These are phyloP conservation scores for Porcisia deanei DNA, from an alignment of 208 protist genomes.

Conservation along the genomic window DNA sequence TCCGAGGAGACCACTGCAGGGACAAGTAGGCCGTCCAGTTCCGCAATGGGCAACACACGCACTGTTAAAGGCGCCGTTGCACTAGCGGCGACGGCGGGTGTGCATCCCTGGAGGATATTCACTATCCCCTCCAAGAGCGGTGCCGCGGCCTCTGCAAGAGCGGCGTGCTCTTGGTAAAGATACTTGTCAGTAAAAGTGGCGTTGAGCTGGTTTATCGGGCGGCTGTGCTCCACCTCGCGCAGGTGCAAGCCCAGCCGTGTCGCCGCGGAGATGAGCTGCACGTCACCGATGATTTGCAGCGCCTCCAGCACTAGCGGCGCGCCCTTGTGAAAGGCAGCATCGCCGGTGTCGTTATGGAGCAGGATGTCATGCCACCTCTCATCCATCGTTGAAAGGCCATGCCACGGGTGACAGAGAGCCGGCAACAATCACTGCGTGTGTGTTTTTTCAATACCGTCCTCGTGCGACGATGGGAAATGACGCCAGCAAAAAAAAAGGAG, in stretches of 20 bases:
- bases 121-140: constrained; percentile 12
- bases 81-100: not conserved
- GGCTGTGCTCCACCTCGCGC: constrained; percentile 17
- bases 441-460: too few relatives aligned
- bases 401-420: not conserved
- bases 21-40: constrained; percentile 24
- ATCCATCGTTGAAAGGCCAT: constrained; percentile 18
- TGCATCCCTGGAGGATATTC: constrained; percentile 15
- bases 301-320: constrained; percentile 61
- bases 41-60: constrained; percentile 5
- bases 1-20: not conserved
- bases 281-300: constrained; percentile 46
- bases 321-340: constrained; percentile 49
- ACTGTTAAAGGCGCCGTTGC: too few relatives aligned
- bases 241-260: constrained; percentile 34
- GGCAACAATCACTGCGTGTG: too few relatives aligned
- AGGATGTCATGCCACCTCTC: constrained; percentile 67
- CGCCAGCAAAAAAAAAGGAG: not conserved
- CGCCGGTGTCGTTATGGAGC: constrained; percentile 68
- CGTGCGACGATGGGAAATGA: too few relatives aligned
- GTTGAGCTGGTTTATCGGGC: not conserved
- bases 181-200: constrained; percentile 30
- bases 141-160: constrained; percentile 9
- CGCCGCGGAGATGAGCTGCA: constrained; percentile 34
- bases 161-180: constrained; percentile 22